Evolutionary conservation across 2,329 filamentous ascomycete genomes (phyloP).

Genomic region (Diaporthe sp.): DNA sequence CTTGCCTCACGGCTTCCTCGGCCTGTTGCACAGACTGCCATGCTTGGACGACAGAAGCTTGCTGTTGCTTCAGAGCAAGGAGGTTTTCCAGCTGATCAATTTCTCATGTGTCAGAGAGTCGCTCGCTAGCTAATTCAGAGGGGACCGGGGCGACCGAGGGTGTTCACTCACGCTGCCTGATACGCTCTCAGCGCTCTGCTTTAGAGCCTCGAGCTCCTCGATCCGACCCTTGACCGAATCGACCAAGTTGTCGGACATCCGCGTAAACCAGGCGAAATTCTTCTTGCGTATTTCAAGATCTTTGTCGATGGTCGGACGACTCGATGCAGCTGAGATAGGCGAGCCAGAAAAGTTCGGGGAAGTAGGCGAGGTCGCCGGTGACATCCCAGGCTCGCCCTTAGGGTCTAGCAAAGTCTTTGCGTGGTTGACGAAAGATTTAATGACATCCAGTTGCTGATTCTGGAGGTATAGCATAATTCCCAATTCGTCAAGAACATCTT

Average conservation of each 20-base stretch:
- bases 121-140: too few species aligned
- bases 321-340: background rate
- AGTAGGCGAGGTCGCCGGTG: background rate
- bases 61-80: constrained; percentile 49
- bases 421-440: constrained; percentile 38
- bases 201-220: background rate
- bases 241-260: background rate
- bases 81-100: constrained; percentile 42
- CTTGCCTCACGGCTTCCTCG: constrained; percentile 47
- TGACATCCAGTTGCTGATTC: constrained; percentile 49
- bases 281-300: background rate
- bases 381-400: background rate
- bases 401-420: background rate
- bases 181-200: constrained; percentile 11
- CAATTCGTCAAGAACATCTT: constrained; percentile 61
- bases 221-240: background rate
- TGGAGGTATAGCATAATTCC: constrained; percentile 59
- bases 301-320: background rate
- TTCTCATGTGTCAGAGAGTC: background rate
- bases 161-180: constrained; percentile 17
- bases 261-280: background rate
- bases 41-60: constrained; percentile 49
- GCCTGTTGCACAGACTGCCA: constrained; percentile 45
- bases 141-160: background rate
- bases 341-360: constrained; percentile 34